phyloP scores from a whole-genome alignment of 1,284 basidiomycete genomes.

The Cryptococcus deneoformans region DNA sequence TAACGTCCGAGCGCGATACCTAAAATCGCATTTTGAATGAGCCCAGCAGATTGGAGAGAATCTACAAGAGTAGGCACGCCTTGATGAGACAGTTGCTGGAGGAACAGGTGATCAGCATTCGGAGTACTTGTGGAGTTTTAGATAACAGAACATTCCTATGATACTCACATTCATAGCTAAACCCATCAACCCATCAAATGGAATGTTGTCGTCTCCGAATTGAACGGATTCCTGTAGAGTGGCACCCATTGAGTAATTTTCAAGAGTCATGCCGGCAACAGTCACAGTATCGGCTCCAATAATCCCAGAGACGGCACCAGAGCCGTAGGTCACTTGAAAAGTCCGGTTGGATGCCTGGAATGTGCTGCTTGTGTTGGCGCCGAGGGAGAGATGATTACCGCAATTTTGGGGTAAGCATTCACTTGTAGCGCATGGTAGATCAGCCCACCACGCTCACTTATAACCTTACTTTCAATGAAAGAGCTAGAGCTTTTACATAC shows the following conservation, averaged over 20 bases:
- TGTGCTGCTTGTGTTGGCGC: slow-evolving; percentile 45
- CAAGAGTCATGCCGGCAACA: slow-evolving; percentile 64
- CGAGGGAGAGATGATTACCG: slow-evolving; percentile 68
- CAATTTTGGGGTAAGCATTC: slow-evolving; percentile 14
- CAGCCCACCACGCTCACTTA: too few species aligned
- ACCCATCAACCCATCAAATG: slow-evolving; percentile 84
- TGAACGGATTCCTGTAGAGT: slow-evolving; percentile 20
- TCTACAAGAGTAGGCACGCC: slow-evolving; percentile 69
- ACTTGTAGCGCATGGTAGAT: background rate
- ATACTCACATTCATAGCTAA: slow-evolving; percentile 60
- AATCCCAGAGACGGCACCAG: slow-evolving; percentile 65
- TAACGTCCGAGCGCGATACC: slow-evolving; percentile 78
- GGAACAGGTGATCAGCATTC: background rate
- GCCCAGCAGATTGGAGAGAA: slow-evolving; percentile 60
- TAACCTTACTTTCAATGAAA: too few species aligned
- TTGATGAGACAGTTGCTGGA: slow-evolving; percentile 63
- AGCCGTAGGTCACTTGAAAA: slow-evolving; percentile 74
- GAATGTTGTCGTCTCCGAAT: slow-evolving; percentile 43
- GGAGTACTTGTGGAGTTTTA: background rate
- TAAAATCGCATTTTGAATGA: slow-evolving; percentile 66
- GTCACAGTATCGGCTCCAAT: slow-evolving; percentile 65
- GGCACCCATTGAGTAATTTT: slow-evolving; percentile 68
- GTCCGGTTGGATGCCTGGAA: slow-evolving; percentile 52
- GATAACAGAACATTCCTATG: slow-evolving; percentile 44
- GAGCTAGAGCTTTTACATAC: slow-evolving; percentile 5